phyloP scores from a whole-genome alignment of 1,284 basidiomycete genomes.

The Apiotrichum domesticum region DNA sequence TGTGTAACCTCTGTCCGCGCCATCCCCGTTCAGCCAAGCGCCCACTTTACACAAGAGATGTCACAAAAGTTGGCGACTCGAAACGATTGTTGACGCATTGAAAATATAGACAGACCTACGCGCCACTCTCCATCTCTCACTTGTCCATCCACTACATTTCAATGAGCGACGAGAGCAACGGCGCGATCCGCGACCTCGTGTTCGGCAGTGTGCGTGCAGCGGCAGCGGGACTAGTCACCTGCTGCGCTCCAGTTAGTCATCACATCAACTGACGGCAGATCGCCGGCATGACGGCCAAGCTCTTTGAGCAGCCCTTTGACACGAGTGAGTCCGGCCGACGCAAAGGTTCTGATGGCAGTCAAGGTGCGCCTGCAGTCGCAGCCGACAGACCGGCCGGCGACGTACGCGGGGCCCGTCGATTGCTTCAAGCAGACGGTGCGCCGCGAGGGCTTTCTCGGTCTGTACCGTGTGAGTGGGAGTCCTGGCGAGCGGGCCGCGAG shows the following conservation, averaged over 20 bases:
- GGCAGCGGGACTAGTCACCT: no score
- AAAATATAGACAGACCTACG: no score
- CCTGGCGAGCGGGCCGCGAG: no score
- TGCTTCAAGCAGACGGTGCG: constrained; percentile 70
- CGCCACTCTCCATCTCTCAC: no score
- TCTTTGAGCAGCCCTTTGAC: constrained; percentile 82
- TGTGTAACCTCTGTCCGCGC: no score
- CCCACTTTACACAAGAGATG: no score
- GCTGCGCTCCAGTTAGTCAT: no score
- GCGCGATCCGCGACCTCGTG: constrained; percentile 47
- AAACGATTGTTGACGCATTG: no score
- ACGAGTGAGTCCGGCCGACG: constrained; percentile 49
- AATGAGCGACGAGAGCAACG: neutral
- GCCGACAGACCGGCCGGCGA: constrained; percentile 63
- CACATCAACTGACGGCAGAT: constrained; percentile 43
- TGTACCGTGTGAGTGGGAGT: constrained; percentile 65
- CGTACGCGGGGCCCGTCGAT: constrained; percentile 72
- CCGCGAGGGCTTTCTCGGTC: constrained; percentile 67
- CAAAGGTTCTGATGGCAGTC: constrained; percentile 20
- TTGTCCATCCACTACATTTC: no score
- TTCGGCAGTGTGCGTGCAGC: constrained; percentile 48
- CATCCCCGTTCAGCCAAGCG: no score
- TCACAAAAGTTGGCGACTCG: no score
- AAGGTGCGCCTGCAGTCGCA: constrained; percentile 79
- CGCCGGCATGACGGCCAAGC: constrained; percentile 73